phyloP scores from a whole-genome alignment of 2,329 filamentous ascomycete species.

The Hymenotorrendiella dingleyae region DNA sequence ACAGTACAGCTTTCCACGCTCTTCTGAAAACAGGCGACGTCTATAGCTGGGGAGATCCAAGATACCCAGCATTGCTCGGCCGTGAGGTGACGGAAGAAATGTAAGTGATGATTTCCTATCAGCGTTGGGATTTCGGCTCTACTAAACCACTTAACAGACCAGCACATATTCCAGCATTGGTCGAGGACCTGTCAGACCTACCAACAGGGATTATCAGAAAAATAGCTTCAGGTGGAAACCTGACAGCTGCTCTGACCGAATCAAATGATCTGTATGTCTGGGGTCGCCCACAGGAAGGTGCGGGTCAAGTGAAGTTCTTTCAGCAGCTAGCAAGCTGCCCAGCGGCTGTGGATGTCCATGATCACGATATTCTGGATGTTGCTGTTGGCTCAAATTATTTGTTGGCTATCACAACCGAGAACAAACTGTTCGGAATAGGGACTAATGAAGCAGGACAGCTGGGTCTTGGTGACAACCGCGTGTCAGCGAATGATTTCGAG shows the following conservation, averaged over 20 bases:
- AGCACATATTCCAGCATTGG: constrained; percentile 39
- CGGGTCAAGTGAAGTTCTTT: constrained; percentile 15
- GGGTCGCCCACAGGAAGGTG: constrained; percentile 37
- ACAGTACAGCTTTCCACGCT: constrained; percentile 34
- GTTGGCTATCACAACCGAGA: constrained; percentile 45
- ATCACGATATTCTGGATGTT: constrained; percentile 49
- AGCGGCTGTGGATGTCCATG: constrained; percentile 32
- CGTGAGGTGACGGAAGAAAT: constrained; percentile 34
- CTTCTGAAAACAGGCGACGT: constrained; percentile 33
- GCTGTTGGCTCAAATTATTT: constrained; percentile 54
- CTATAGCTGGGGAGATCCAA: constrained; percentile 48
- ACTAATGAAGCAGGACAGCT: constrained; percentile 53
- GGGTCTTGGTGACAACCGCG: constrained; percentile 28
- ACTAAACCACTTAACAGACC: constrained; percentile 34
- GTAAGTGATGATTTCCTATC: constrained; percentile 3
- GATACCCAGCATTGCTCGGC: constrained; percentile 52
- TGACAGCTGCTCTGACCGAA: constrained; percentile 50
- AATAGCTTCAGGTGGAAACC: constrained; percentile 48
- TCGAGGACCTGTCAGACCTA: constrained; percentile 46
- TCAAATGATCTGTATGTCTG: constrained; percentile 56
- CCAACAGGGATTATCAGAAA: constrained; percentile 45
- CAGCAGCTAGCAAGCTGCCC: constrained; percentile 14
- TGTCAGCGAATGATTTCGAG: no score
- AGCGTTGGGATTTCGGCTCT: not conserved
- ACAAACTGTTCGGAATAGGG: constrained; percentile 49